Conservation (phyloP, 2,329 filamentous ascomycete species). For the Claviceps sorghi region DNA sequence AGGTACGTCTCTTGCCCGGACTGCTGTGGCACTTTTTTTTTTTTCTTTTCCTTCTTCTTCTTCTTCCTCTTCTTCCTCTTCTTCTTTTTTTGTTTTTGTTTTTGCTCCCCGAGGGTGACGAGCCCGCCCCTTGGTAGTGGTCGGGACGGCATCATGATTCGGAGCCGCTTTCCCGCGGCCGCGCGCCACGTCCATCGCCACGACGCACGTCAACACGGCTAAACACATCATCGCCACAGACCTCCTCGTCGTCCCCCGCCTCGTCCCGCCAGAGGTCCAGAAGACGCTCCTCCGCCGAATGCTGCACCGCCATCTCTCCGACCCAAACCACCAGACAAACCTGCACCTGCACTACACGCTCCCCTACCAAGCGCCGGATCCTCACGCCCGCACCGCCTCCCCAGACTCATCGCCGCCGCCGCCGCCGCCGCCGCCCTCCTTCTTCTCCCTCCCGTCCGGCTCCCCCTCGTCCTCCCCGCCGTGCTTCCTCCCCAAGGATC, state of each 20-base stretch:
- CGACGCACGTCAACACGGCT: no score
- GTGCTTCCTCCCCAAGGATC: constrained; percentile 52
- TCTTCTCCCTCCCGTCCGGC: constrained; percentile 37
- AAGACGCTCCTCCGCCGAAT: constrained; percentile 54
- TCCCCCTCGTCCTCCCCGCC: constrained; percentile 40
- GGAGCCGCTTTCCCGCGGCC: no score
- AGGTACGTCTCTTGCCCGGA: constrained; percentile 33
- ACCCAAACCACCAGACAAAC: constrained; percentile 69
- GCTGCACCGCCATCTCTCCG: constrained; percentile 62
- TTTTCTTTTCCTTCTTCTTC: no score
- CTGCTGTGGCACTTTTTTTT: no score
- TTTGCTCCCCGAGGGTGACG: not conserved
- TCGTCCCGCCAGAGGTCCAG: constrained; percentile 60
- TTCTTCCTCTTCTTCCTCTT: no score
- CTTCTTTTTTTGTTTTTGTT: no score
- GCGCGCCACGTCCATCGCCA: no score
- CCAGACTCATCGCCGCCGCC: not conserved
- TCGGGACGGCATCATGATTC: no score
- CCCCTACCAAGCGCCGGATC: constrained; percentile 20
- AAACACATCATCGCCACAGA: constrained; percentile 33
- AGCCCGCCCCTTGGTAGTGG: no score
- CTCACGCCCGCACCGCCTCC: not conserved
- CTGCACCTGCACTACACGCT: constrained; percentile 71
- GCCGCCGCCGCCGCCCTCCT: constrained; percentile 44
- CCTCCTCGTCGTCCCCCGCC: constrained; percentile 59